These are phyloP conservation scores for Penicillium corylophilum DNA, from an alignment of 2,329 filamentous ascomycete species.

Conservation along the genomic window DNA sequence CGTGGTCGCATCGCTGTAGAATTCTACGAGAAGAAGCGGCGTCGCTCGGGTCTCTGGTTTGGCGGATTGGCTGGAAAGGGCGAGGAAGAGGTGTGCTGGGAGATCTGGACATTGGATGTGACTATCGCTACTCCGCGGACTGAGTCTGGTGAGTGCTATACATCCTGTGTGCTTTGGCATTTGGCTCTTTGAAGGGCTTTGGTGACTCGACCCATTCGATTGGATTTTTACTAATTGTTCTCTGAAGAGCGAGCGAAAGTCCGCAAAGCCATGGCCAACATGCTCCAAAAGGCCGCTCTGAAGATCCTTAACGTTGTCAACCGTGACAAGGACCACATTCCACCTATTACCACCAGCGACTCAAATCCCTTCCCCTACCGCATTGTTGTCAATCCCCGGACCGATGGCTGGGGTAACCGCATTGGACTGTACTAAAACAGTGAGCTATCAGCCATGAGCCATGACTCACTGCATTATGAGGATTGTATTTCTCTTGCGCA, in stretches of 20 bases:
- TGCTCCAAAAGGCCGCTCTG: slow-evolving; percentile 79
- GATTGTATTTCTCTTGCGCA: neutral
- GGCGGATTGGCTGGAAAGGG: slow-evolving; percentile 54
- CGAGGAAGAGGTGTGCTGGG: slow-evolving; percentile 96
- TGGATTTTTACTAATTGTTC: neutral
- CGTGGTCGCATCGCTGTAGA: slow-evolving; percentile 80
- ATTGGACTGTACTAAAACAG: slow-evolving; percentile 68
- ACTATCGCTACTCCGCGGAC: slow-evolving; percentile 88
- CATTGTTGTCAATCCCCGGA: slow-evolving; percentile 82
- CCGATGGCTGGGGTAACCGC: slow-evolving; percentile 73
- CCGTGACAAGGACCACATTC: slow-evolving; percentile 90
- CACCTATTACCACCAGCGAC: slow-evolving; percentile 89
- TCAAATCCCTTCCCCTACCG: slow-evolving; percentile 94
- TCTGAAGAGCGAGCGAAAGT: slow-evolving; percentile 77
- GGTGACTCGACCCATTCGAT: neutral
- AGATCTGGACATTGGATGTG: slow-evolving; percentile 90
- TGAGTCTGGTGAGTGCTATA: slow-evolving; percentile 69
- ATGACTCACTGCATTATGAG: neutral
- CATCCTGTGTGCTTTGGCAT: neutral
- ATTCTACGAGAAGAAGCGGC: slow-evolving; percentile 90
- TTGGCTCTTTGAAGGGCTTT: neutral
- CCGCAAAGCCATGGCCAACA: slow-evolving; percentile 85
- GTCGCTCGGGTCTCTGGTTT: slow-evolving; percentile 74
- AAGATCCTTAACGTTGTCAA: slow-evolving; percentile 89
- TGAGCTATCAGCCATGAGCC: neutral